Evolutionary conservation across 768 basidiomycete species (phyloP).

Genomic region (Lentinula sp.): DNA sequence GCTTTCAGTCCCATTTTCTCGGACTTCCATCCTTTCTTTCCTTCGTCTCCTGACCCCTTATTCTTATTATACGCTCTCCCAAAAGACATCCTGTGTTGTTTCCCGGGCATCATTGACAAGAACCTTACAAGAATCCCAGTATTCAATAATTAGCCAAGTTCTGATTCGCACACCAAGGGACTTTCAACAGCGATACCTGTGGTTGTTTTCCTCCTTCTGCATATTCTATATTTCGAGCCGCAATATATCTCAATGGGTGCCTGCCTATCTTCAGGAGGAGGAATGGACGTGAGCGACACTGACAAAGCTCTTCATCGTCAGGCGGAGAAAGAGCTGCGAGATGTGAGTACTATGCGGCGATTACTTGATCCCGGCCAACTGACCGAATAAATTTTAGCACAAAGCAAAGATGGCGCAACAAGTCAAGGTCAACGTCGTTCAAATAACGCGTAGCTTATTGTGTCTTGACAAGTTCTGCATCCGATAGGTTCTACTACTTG

Average conservation of each 20-base stretch:
- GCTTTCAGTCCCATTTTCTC: not conserved
- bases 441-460: constrained; percentile 2
- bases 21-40: not conserved
- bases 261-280: constrained; percentile 62
- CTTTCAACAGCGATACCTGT: not conserved
- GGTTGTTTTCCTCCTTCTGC: not conserved
- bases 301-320: constrained; percentile 61
- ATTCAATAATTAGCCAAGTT: not conserved
- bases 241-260: constrained; percentile 53
- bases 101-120: not conserved
- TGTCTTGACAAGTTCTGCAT: not conserved
- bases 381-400: constrained; percentile 38
- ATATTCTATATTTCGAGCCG: not conserved
- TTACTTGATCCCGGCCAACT: not conserved
- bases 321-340: constrained; percentile 73
- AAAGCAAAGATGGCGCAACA: constrained; percentile 65
- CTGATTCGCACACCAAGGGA: not conserved
- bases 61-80: not conserved
- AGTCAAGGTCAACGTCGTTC: constrained; percentile 53
- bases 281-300: constrained; percentile 59
- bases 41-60: not conserved
- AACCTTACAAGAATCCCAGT: not conserved
- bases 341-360: constrained; percentile 37
- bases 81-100: not conserved
- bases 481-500: constrained; percentile 74